Percentiles rank a stretch among this genome's conserved stretches.
Conservation (phyloP, 768 basidiomycete species). For the Suillus clintonianus region DNA sequence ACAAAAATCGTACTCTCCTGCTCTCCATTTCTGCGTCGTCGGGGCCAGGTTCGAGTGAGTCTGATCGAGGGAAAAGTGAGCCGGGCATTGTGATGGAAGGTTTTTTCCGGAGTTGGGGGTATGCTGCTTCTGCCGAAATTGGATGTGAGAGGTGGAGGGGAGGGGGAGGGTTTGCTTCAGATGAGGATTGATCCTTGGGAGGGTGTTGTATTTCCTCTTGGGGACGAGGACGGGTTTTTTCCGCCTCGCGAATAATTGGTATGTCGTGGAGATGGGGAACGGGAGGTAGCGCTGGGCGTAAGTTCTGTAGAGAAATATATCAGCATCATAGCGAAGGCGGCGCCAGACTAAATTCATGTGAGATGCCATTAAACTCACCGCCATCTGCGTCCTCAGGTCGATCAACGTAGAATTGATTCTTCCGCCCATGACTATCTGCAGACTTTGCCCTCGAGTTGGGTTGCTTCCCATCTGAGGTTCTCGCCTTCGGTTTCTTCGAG, state of each 20-base stretch:
- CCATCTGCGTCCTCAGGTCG: conserved; percentile 15
- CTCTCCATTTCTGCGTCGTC: not conserved
- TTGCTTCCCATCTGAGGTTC: conserved; percentile 1
- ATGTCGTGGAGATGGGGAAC: conserved; percentile 18
- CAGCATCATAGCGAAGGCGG: conserved; percentile 5
- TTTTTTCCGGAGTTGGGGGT: conserved; percentile 20
- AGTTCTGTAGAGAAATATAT: conserved; percentile 16
- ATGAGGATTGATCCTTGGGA: conserved; percentile 31
- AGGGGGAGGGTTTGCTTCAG: not conserved
- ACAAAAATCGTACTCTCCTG: not conserved
- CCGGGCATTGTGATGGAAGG: conserved; percentile 74
- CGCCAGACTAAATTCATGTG: not conserved
- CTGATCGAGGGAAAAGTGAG: conserved; percentile 72
- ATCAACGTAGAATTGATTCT: not conserved
- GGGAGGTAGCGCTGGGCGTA: conserved; percentile 21
- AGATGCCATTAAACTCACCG: conserved; percentile 17
- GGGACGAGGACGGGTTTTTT: not conserved
- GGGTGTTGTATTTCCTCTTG: conserved; percentile 13
- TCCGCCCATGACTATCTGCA: conserved; percentile 8
- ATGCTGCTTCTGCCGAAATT: conserved; percentile 30
- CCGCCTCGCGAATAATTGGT: not conserved
- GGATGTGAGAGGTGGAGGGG: conserved; percentile 26
- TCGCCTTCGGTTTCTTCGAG: conserved; percentile 12
- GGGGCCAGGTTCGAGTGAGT: conserved; percentile 55
- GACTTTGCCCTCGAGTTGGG: conserved; percentile 24